These are phyloP conservation scores for Mycena galopus DNA, from an alignment of 768 basidiomycete species.

Conservation along the genomic window DNA sequence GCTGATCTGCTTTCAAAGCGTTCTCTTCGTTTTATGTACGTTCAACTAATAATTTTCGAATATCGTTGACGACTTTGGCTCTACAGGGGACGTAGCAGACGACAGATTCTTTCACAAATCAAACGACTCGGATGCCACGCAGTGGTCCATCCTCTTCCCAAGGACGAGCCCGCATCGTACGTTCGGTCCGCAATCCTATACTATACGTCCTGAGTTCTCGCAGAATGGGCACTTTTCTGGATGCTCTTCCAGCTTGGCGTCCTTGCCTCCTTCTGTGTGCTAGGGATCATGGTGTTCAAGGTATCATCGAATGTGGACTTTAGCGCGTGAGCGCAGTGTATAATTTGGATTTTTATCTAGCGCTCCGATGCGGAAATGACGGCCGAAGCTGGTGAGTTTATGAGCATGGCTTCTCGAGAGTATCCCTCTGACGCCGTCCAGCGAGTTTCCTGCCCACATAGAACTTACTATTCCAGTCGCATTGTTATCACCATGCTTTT, in stretches of 20 bases:
- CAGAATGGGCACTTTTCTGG: conserved; percentile 92
- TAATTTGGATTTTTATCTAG: conserved; percentile 49
- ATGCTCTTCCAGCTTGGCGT: conserved; percentile 82
- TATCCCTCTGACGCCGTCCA: conserved; percentile 35
- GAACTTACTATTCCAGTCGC: conserved; percentile 34
- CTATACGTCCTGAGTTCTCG: background rate
- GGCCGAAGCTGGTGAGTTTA: conserved; percentile 75
- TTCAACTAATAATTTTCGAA: conserved; percentile 19
- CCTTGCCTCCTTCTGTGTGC: conserved; percentile 81
- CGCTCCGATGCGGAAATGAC: conserved; percentile 71
- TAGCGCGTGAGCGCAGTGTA: conserved; percentile 19
- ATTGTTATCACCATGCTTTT: conserved; percentile 27
- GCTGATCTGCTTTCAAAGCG: conserved; percentile 53
- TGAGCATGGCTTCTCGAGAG: background rate
- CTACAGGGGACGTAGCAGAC: conserved; percentile 91
- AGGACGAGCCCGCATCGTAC: conserved; percentile 78
- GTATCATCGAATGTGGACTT: conserved; percentile 48
- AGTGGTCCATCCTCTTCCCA: conserved; percentile 85
- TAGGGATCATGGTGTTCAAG: conserved; percentile 90
- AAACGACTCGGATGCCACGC: conserved; percentile 94
- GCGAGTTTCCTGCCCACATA: conserved; percentile 75
- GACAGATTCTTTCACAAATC: conserved; percentile 95
- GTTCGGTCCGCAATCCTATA: conserved; percentile 36
- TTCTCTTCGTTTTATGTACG: conserved; percentile 91
- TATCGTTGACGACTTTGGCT: conserved; percentile 3